These are phyloP conservation scores for Phialophora verrucosa DNA, from an alignment of 2,329 filamentous ascomycete genomes.

Conservation along the genomic window DNA sequence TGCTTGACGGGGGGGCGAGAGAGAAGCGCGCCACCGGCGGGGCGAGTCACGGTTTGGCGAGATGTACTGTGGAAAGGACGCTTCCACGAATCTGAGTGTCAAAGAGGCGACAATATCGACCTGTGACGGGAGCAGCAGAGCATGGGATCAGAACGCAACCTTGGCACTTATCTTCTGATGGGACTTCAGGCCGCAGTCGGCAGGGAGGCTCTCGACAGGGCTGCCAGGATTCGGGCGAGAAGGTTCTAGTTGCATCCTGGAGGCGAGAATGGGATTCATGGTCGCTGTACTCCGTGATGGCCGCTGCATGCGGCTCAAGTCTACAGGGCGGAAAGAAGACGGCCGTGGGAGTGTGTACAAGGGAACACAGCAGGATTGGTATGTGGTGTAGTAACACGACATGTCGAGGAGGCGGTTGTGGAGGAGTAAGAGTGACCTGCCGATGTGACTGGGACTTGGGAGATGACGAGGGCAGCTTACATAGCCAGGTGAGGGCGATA, in stretches of 20 bases:
- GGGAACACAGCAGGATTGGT: neutral
- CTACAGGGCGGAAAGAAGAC: neutral
- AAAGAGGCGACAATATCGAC: neutral
- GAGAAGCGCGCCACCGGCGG: conserved; percentile 9
- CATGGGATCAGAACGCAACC: neutral
- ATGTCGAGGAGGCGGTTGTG: neutral
- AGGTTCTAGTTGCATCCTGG: neutral
- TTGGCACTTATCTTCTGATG: neutral
- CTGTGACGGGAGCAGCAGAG: conserved; percentile 10
- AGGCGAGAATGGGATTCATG: neutral
- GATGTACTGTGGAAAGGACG: neutral
- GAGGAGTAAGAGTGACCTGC: neutral
- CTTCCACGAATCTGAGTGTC: neutral
- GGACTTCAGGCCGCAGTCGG: neutral
- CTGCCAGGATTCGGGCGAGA: neutral
- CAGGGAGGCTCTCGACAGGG: neutral
- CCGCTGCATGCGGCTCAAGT: neutral
- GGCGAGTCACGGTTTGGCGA: conserved; percentile 1
- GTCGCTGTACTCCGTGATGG: neutral
- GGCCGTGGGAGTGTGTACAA: neutral
- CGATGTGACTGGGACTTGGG: neutral
- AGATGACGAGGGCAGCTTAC: conserved; percentile 1
- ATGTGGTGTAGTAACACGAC: neutral
- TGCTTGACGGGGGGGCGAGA: conserved; percentile 8
- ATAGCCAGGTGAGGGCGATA: neutral